Base-by-base conservation (phyloP, 257 asterid genomes). In the Osmanthus fragrans region DNA sequence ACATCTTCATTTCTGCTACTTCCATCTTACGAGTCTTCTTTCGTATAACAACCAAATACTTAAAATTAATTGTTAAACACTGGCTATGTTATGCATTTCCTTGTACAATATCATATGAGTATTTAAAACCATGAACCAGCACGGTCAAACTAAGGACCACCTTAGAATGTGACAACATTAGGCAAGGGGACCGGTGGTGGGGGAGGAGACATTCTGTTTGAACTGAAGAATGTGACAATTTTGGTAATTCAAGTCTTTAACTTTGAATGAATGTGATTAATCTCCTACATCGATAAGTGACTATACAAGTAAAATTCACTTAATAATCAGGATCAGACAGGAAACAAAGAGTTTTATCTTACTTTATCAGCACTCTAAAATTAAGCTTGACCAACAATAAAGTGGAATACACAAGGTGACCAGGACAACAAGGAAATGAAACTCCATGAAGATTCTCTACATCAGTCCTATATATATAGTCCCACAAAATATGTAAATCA, bases 361-460 rank as follows among this genome's bases (percentile, higher is more conserved):
- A 73, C 96, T 91, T 91, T 45, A 79, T 39, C 73, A 85, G 47
- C 86, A 91, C 96, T 89, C 94, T 85, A 90, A 87, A 91, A 84
- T 76, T 88, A 77, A 84, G 82, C 85, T 78, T 73, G 87, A 85
- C 91, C 92, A 86, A 82, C 81, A 79, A 11, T 68, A 69, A 78
- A 70, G 56, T 33, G 36, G 74, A 51, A n/a, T 73, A 72, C 47
- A 73, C 27, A 72, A 76, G 63, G 34, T 63, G 85, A 81, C 74
- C 77, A 76, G 60, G 82, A 74, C 79, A 51, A 79, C 63, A 33
- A 42, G 66, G 76, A 75, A 77, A 76, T 30, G 77, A 80, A 77
- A 78, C 73, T 27, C 74, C 82, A 68, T 60, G 71, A 79, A 72
- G 15, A 56, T 69, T 76, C 69, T 27, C 58, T 11, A 76, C 72